Evolutionary conservation across 179 eudicot species (phyloP), one percentile per base, ranked within the genome.

Genomic region (Beta lomatogona): DNA sequence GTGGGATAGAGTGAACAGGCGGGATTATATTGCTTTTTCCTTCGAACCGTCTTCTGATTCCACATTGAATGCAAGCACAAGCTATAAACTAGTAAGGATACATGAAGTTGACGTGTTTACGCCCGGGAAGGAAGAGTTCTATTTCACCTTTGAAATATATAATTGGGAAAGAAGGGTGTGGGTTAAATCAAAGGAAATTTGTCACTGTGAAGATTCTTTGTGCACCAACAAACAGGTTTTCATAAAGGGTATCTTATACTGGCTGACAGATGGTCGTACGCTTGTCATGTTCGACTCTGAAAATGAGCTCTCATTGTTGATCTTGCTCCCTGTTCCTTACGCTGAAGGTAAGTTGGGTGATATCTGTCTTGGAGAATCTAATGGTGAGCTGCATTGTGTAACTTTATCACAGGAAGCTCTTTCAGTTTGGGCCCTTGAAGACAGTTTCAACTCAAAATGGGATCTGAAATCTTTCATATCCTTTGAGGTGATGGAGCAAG

Each of bases 151-250:
- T 57, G 83, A 77, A 45, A 41, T 73, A 48, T 81, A 76, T 28
- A 68, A 84, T 46, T 84, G 75, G 76, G 74, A 72, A 72, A 84
- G 46, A 41, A 61, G 78, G 65, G 1, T 54, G 22, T 84, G 86
- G 86, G 69, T 77, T 21, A 84, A 71, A 53, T 80, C 86, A 55
- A 84, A 48, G 71, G 86, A 84, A 71, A 60, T 48, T 73, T 84
- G 86, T 73, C 65, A 77, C n/a, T 80, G 75, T 73, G 81, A 83
- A 54, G 81, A 77, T 31, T 65, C 79, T 3, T 72, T 84, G 74
- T 73, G 79, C 78, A 48, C 11, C 58, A 81, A 59, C 72, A 81
- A 77, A 66, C 55, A 58, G 21, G 44, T 80, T 66, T 44, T 77
- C 41, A 45, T 82, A 18, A 72, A 81, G 50, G 84, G 79, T 73